These are phyloP conservation scores for Chaetomidium leptoderma DNA, from an alignment of 495 filamentous ascomycete species.

Conservation along the genomic window DNA sequence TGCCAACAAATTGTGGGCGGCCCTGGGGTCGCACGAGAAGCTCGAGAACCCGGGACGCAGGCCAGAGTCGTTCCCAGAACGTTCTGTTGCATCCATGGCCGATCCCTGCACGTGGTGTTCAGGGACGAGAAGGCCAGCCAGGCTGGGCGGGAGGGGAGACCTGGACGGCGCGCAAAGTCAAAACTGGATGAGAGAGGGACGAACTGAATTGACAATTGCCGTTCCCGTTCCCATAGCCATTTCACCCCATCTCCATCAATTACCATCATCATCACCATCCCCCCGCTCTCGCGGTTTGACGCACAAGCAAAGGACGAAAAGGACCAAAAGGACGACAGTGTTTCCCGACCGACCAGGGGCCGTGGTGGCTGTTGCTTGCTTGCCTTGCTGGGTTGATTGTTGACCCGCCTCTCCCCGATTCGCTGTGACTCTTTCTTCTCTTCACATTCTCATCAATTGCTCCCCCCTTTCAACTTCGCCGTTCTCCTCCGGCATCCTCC, in stretches of 20 bases:
- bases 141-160: constrained; percentile 5
- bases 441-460: neutral
- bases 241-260: neutral
- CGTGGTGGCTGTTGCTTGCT: too few species aligned
- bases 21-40: constrained; percentile 1
- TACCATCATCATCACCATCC: too few species aligned
- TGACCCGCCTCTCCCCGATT: constrained; percentile 6
- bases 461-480: too few species aligned
- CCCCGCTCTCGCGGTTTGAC: too few species aligned
- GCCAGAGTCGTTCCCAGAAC: neutral
- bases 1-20: neutral
- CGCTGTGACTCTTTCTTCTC: neutral
- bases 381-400: too few species aligned
- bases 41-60: neutral
- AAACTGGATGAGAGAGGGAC: neutral
- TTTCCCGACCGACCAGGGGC: too few species aligned
- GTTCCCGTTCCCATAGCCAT: neutral
- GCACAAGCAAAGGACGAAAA: too few species aligned
- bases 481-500: neutral
- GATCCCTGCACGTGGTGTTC: constrained; percentile 6
- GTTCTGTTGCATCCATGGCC: neutral
- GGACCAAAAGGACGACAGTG: too few species aligned
- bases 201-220: neutral
- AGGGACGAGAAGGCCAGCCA: neutral
- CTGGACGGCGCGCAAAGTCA: constrained; percentile 4